These are phyloP conservation scores for Coprinopsis strossmayeri DNA, from an alignment of 768 basidiomycete genomes.

Conservation along the genomic window DNA sequence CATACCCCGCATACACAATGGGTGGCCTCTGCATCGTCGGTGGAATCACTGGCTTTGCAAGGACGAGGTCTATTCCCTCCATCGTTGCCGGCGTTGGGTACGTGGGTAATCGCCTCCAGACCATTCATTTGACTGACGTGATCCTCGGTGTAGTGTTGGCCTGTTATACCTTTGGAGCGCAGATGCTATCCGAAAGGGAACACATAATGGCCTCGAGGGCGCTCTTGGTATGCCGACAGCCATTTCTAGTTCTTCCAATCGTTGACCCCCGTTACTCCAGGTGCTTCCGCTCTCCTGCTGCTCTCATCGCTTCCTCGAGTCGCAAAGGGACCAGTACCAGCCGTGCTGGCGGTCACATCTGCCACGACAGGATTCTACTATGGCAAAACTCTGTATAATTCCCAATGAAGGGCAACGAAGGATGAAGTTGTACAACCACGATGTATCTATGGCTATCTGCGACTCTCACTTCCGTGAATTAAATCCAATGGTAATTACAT, in stretches of 20 bases:
- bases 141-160: too few relatives aligned
- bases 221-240: conserved; percentile 53
- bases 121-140: too few relatives aligned
- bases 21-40: conserved; percentile 72
- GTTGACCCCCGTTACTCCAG: conserved; percentile 26
- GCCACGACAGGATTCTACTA: conserved; percentile 62
- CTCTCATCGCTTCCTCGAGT: conserved; percentile 70
- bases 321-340: conserved; percentile 69
- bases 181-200: conserved; percentile 66
- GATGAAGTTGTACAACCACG: neutral
- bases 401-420: neutral
- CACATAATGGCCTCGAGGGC: conserved; percentile 66
- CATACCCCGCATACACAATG: conserved; percentile 75
- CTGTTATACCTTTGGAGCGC: conserved; percentile 76
- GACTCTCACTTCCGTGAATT: too few relatives aligned
- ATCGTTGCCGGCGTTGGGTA: conserved; percentile 78
- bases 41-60: conserved; percentile 64
- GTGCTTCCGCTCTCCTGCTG: conserved; percentile 69
- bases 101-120: conserved; percentile 20
- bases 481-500: too few relatives aligned
- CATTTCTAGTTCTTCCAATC: neutral
- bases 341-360: conserved; percentile 54
- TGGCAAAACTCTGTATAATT: conserved; percentile 45
- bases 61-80: conserved; percentile 75
- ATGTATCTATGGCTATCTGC: too few relatives aligned